These are phyloP conservation scores for Pythium oligandrum DNA, from an alignment of 352 stramenopile genomes.

Conservation along the genomic window DNA sequence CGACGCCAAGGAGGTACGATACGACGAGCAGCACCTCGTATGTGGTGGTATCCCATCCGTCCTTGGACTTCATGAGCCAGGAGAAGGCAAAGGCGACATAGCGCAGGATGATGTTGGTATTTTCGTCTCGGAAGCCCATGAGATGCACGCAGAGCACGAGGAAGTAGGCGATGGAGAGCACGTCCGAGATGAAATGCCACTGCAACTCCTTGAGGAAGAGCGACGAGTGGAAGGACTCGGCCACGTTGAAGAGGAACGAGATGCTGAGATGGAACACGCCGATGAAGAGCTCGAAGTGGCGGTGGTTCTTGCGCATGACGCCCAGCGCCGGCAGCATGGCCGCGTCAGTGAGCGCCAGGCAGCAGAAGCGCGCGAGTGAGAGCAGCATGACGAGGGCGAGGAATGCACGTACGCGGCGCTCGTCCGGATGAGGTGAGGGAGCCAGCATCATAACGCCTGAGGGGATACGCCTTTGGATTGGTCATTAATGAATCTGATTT, in stretches of 20 bases:
- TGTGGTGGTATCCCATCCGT: conserved; percentile 66
- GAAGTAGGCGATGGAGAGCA: conserved; percentile 84
- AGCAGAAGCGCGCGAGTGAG: conserved; percentile 52
- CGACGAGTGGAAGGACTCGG: conserved; percentile 55
- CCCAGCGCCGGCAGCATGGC: conserved; percentile 71
- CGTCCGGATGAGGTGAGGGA: too few species aligned
- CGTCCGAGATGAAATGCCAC: conserved; percentile 87
- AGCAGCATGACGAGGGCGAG: conserved; percentile 15
- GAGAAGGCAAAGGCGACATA: conserved; percentile 79
- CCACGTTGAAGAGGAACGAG: conserved; percentile 79
- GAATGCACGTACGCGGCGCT: too few species aligned
- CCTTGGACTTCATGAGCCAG: conserved; percentile 85
- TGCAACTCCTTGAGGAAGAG: conserved; percentile 70
- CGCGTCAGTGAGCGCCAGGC: conserved; percentile 65
- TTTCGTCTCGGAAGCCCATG: conserved; percentile 79
- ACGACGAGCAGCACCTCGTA: conserved; percentile 68
- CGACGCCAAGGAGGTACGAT: conserved; percentile 46
- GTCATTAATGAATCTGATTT: background rate
- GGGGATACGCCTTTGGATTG: background rate
- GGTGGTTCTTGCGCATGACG: conserved; percentile 77
- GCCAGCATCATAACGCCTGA: background rate
- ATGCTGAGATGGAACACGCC: conserved; percentile 78
- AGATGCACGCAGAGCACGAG: conserved; percentile 81
- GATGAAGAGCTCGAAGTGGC: conserved; percentile 89
- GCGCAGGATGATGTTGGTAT: conserved; percentile 79